These are phyloP conservation scores for Colletotrichum acutatum DNA, from an alignment of 2,329 filamentous ascomycete species.

Conservation along the genomic window DNA sequence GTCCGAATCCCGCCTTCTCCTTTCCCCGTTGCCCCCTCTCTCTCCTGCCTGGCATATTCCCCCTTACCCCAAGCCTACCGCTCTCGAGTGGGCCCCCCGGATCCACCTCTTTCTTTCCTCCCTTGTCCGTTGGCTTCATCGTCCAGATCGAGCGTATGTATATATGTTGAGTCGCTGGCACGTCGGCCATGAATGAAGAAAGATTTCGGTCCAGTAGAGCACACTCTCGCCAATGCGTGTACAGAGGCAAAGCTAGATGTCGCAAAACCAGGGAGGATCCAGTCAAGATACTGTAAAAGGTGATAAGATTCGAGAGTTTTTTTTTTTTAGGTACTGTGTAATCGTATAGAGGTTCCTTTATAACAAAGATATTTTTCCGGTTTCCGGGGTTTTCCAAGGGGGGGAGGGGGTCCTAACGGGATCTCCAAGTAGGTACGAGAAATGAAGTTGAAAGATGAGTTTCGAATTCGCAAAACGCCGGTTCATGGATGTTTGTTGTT, in stretches of 20 bases:
- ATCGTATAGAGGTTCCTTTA: not conserved
- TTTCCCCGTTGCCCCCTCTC: too few species aligned
- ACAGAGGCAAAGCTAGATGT: not conserved
- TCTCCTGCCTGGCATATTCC: too few species aligned
- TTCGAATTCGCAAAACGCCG: constrained; percentile 32
- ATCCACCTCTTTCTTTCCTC: not conserved
- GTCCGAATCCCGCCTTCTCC: not conserved
- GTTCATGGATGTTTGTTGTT: constrained; percentile 22
- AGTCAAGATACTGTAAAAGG: not conserved
- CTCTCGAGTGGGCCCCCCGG: not conserved
- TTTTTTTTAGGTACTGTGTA: not conserved
- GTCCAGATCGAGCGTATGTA: not conserved
- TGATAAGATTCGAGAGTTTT: not conserved
- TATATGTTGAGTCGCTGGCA: not conserved
- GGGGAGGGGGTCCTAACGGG: not conserved
- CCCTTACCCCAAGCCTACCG: too few species aligned
- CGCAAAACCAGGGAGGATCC: not conserved
- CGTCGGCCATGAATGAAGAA: not conserved
- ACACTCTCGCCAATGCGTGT: not conserved
- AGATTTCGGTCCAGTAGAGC: not conserved
- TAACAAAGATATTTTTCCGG: not conserved
- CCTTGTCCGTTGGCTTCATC: not conserved
- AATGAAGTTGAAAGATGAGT: not conserved
- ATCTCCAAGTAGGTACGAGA: constrained; percentile 26
- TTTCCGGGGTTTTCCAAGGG: not conserved